Evolutionary conservation across 768 basidiomycete species (phyloP).

Genomic region (Guyanaporus albipodus): DNA sequence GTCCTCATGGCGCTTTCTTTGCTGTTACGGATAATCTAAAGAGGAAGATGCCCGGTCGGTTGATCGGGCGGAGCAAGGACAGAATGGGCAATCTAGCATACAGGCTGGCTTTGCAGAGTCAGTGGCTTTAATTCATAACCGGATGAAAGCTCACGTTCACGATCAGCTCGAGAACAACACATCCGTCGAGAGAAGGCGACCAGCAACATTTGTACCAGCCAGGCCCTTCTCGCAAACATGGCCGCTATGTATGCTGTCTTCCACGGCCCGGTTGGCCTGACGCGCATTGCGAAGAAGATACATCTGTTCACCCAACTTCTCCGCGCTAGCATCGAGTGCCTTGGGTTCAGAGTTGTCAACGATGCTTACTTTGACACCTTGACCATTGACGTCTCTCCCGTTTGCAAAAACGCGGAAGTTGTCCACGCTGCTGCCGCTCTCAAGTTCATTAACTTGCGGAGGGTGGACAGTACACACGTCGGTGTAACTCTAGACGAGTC

Average conservation of each 20-base stretch:
- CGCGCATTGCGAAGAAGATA: constrained; percentile 85
- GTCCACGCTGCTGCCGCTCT: constrained; percentile 67
- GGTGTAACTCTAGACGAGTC: constrained; percentile 95
- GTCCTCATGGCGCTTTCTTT: constrained; percentile 97
- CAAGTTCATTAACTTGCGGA: constrained; percentile 80
- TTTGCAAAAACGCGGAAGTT: constrained; percentile 49
- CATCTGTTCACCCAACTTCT: constrained; percentile 82
- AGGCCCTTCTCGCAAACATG: constrained; percentile 98
- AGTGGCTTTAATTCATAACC: constrained; percentile 28
- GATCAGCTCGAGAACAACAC: constrained; percentile 87
- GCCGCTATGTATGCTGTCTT: constrained; percentile 98
- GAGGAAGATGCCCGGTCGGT: constrained; percentile 97
- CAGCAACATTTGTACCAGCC: constrained; percentile 96
- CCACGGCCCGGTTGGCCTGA: constrained; percentile 86
- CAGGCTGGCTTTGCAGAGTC: constrained; percentile 90
- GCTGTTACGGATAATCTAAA: constrained; percentile 89
- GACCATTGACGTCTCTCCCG: constrained; percentile 66
- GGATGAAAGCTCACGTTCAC: constrained; percentile 7
- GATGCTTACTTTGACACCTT: constrained; percentile 87
- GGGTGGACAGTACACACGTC: constrained; percentile 66
- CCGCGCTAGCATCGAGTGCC: constrained; percentile 55
- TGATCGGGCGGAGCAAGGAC: constrained; percentile 90
- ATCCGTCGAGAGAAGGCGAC: constrained; percentile 98
- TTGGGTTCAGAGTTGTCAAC: constrained; percentile 75
- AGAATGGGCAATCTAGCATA: constrained; percentile 83